Conservation (phyloP, 306 rosid genomes). For the Sophora flavescens region DNA sequence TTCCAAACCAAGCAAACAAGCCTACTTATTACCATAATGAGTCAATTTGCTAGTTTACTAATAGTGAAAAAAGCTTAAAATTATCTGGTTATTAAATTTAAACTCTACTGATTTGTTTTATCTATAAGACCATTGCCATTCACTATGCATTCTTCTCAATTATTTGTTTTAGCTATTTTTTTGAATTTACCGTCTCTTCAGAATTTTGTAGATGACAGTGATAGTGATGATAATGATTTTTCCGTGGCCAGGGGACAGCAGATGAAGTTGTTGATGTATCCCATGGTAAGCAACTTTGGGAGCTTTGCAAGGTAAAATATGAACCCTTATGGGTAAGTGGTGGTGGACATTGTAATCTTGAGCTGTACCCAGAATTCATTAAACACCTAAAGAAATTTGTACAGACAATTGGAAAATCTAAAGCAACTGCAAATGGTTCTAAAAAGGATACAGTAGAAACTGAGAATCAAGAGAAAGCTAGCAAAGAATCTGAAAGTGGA, state of each 20-base stretch:
- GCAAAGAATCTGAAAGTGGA: constrained; percentile 68
- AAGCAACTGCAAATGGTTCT: constrained; percentile 66
- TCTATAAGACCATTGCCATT: constrained; percentile 9
- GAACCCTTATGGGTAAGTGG: constrained; percentile 96
- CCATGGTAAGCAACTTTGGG: constrained; percentile 96
- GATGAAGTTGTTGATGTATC: constrained; percentile 94
- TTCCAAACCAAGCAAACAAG: no score
- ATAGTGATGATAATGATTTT: constrained; percentile 13
- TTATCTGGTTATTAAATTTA: background rate
- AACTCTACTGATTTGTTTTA: background rate
- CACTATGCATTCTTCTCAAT: background rate
- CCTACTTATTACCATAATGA: background rate
- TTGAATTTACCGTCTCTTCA: background rate
- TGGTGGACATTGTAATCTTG: constrained; percentile 94
- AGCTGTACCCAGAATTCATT: constrained; percentile 91
- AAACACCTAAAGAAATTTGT: constrained; percentile 96
- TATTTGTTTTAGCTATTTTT: background rate
- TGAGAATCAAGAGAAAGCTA: constrained; percentile 58
- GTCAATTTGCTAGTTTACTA: background rate
- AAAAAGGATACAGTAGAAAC: constrained; percentile 56
- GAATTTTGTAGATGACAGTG: constrained; percentile 4
- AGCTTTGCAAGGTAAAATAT: constrained; percentile 81
- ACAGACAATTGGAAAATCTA: constrained; percentile 80
- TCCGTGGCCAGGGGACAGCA: constrained; percentile 77
- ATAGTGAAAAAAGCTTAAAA: background rate